Percentiles rank a stretch among this genome's conserved stretches.
phyloP scores from a whole-genome alignment of 163 green algal genomes.

The Chlorella variabilis region DNA sequence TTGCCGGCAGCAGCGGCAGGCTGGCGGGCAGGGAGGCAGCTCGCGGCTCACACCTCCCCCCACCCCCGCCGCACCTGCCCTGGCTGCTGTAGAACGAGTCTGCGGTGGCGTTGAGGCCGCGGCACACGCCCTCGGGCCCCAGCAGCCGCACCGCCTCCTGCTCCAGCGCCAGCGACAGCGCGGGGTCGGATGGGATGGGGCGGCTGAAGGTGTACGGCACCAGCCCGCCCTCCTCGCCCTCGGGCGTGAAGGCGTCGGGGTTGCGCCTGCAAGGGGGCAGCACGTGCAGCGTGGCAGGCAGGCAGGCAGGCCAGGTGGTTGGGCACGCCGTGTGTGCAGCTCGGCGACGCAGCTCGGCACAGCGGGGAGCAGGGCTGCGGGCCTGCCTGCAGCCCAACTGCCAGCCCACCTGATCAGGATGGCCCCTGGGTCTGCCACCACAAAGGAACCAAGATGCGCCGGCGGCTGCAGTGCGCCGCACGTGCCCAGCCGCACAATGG shows the following conservation, averaged over 20 bases:
- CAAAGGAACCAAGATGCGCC: slow-evolving; percentile 64
- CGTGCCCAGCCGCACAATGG: slow-evolving; percentile 74
- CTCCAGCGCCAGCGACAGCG: slow-evolving; percentile 53
- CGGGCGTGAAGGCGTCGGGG: slow-evolving; percentile 57
- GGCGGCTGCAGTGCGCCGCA: slow-evolving; percentile 72
- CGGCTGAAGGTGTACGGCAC: slow-evolving; percentile 51
- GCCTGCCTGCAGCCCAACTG: background rate
- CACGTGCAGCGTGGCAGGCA: too few relatives aligned
- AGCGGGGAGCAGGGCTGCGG: too few relatives aligned
- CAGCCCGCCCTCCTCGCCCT: slow-evolving; percentile 26
- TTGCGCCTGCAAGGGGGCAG: slow-evolving; percentile 51
- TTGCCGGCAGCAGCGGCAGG: background rate
- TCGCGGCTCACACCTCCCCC: too few relatives aligned
- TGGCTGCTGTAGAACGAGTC: slow-evolving; percentile 82
- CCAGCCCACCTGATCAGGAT: slow-evolving; percentile 59
- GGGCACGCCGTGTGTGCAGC: too few relatives aligned
- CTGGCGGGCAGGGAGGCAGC: too few relatives aligned
- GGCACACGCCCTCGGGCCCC: slow-evolving; percentile 49
- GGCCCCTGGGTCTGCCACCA: slow-evolving; percentile 63
- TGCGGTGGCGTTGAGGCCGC: slow-evolving; percentile 72
- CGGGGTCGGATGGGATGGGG: slow-evolving; percentile 57
- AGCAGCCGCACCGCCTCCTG: slow-evolving; percentile 47
- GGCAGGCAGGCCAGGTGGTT: too few relatives aligned
- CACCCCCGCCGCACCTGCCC: slow-evolving; percentile 27
- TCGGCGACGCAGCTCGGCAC: too few relatives aligned